Percentiles rank a stretch among this genome's conserved stretches.
Conservation (phyloP, 78 protist species). For the Dictyostelium capitatum region DNA sequence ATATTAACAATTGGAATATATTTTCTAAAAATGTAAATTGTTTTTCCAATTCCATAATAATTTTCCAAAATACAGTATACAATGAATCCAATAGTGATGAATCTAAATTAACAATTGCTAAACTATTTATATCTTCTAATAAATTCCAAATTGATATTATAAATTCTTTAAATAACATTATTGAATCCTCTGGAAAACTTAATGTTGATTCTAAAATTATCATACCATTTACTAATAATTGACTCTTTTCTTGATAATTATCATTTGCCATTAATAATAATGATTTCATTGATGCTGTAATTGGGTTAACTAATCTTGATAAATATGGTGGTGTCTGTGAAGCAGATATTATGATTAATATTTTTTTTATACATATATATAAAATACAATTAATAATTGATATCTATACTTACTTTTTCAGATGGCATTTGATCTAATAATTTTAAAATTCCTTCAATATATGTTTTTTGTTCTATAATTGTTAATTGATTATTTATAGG, state of each 20-base stretch:
- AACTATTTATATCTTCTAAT: slow-evolving; percentile 30
- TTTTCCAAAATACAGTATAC: slow-evolving; percentile 43
- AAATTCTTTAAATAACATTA: slow-evolving; percentile 51
- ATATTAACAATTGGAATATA: background rate
- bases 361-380: too few relatives aligned
- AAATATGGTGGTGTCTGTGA: slow-evolving; percentile 14
- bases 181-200: slow-evolving; percentile 60
- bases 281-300: slow-evolving; percentile 4
- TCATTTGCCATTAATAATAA: background rate
- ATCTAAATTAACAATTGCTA: slow-evolving; percentile 26
- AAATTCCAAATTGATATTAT: background rate
- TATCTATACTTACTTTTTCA: background rate
- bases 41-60: slow-evolving; percentile 24
- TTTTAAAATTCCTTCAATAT: slow-evolving; percentile 40
- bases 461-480: slow-evolving; percentile 12
- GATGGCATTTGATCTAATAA: background rate
- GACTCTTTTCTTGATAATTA: slow-evolving; percentile 35
- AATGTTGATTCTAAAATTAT: slow-evolving; percentile 42
- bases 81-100: background rate
- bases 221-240: background rate
- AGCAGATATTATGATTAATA: too few relatives aligned
- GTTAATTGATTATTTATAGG: background rate
- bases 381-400: background rate
- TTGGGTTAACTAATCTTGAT: slow-evolving; percentile 31
- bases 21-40: slow-evolving; percentile 26